Percentiles rank a stretch among this genome's conserved stretches.
Conservation (phyloP, 73 alveolate species). For the Paraurostyla sp. region DNA sequence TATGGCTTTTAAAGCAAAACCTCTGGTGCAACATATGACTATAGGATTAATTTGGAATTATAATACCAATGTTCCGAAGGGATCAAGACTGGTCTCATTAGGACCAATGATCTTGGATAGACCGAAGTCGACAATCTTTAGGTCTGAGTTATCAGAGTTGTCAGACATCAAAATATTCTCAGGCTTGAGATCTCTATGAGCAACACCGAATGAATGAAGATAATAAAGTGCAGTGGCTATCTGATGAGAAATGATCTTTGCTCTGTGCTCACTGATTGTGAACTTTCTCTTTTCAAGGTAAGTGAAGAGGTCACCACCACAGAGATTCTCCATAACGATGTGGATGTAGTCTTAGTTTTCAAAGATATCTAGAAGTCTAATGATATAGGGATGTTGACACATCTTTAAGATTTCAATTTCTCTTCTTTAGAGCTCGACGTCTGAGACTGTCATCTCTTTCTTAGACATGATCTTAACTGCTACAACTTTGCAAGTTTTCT, state of each 20-base stretch:
- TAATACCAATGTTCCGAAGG: conserved; percentile 85
- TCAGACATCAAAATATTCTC: conserved; percentile 87
- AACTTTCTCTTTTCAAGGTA: conserved; percentile 83
- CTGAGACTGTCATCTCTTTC: conserved; percentile 86
- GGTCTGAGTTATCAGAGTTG: conserved; percentile 76
- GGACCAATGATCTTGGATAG: conserved; percentile 93
- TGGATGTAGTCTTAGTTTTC: conserved; percentile 85
- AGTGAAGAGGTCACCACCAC: conserved; percentile 93
- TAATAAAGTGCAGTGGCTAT: conserved; percentile 85
- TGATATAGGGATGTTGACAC: conserved; percentile 93
- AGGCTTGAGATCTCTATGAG: conserved; percentile 91
- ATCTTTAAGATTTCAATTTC: conserved; percentile 93
- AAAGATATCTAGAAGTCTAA: conserved; percentile 87
- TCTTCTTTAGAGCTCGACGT: conserved; percentile 85
- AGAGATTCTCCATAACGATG: conserved; percentile 87
- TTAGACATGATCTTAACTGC: conserved; percentile 91
- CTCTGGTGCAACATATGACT: conserved; percentile 93
- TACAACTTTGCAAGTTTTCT: conserved; percentile 85
- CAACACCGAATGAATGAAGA: conserved; percentile 89
- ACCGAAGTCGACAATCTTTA: conserved; percentile 90
- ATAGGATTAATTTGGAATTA: background rate
- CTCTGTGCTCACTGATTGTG: conserved; percentile 79
- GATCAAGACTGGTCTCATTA: conserved; percentile 86
- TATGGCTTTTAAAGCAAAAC: conserved; percentile 84
- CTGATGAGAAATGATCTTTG: conserved; percentile 79